These are phyloP conservation scores for Sarocladium strictum DNA, from an alignment of 2,329 filamentous ascomycete species.

Conservation along the genomic window DNA sequence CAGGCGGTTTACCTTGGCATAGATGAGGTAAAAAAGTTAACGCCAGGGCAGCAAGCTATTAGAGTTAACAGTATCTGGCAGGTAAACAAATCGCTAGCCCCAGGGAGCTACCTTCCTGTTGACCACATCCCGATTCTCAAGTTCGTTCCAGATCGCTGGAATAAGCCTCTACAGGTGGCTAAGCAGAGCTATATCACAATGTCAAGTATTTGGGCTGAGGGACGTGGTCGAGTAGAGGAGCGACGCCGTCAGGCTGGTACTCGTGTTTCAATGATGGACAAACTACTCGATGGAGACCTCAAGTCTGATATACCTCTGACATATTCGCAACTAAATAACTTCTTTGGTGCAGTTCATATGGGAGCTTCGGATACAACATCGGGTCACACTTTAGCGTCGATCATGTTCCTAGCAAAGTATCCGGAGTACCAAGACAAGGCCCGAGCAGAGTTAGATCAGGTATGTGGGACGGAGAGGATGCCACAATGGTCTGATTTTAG, in stretches of 20 bases:
- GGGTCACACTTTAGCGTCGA: constrained; percentile 3
- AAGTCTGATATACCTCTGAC: not conserved
- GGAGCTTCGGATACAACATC: not conserved
- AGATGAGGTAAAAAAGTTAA: not conserved
- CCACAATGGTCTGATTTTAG: constrained; percentile 23
- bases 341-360: not conserved
- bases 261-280: not conserved
- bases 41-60: no score
- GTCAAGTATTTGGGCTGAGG: not conserved
- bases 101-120: not conserved
- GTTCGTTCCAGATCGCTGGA: not conserved
- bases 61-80: not conserved
- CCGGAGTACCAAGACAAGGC: constrained; percentile 19
- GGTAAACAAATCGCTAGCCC: not conserved
- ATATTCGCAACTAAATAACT: not conserved
- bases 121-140: constrained; percentile 1
- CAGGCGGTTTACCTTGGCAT: not conserved
- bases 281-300: not conserved
- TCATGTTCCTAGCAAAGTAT: not conserved
- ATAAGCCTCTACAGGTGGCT: not conserved
- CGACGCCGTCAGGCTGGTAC: not conserved
- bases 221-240: not conserved
- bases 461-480: constrained; percentile 11
- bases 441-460: constrained; percentile 21
- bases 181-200: not conserved